phyloP scores from a whole-genome alignment of 2,329 filamentous ascomycete species.

The Furcasterigmium furcatum region DNA sequence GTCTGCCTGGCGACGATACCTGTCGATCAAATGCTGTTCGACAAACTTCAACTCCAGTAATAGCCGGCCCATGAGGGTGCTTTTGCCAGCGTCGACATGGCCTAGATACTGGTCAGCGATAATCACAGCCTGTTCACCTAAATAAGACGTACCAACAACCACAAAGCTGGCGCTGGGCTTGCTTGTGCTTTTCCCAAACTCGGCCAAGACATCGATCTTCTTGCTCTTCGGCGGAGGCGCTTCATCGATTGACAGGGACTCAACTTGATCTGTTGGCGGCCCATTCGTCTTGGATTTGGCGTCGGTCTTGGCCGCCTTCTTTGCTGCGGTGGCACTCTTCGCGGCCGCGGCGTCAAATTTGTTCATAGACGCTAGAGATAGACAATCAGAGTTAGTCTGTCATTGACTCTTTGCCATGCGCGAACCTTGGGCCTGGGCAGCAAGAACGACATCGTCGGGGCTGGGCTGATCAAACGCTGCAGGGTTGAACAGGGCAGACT shows the following conservation, averaged over 20 bases:
- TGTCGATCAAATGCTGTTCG: conserved; percentile 83
- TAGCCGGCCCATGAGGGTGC: conserved; percentile 94
- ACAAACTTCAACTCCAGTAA: conserved; percentile 86
- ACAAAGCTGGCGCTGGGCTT: conserved; percentile 90
- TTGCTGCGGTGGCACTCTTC: conserved; percentile 36
- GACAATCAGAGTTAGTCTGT: conserved; percentile 50
- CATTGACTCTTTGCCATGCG: conserved; percentile 47
- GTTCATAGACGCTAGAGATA: conserved; percentile 49
- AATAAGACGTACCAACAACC: conserved; percentile 68
- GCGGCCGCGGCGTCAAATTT: conserved; percentile 25
- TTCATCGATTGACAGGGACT: conserved; percentile 44
- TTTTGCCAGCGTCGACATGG: conserved; percentile 97
- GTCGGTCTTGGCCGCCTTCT: conserved; percentile 27
- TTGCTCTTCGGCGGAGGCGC: conserved; percentile 63
- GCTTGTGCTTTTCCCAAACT: conserved; percentile 69
- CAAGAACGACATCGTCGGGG: conserved; percentile 84
- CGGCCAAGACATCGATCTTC: conserved; percentile 79
- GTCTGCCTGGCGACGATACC: conserved; percentile 83
- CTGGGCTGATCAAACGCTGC: conserved; percentile 80
- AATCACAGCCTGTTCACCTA: conserved; percentile 5
- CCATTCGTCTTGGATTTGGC: conserved; percentile 10
- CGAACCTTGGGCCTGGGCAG: conserved; percentile 89
- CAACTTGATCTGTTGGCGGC: conserved; percentile 22
- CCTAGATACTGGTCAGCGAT: conserved; percentile 46
- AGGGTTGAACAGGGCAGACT: conserved; percentile 44